phyloP scores from a whole-genome alignment of 2,329 filamentous ascomycete species.

The Penicillium freii region DNA sequence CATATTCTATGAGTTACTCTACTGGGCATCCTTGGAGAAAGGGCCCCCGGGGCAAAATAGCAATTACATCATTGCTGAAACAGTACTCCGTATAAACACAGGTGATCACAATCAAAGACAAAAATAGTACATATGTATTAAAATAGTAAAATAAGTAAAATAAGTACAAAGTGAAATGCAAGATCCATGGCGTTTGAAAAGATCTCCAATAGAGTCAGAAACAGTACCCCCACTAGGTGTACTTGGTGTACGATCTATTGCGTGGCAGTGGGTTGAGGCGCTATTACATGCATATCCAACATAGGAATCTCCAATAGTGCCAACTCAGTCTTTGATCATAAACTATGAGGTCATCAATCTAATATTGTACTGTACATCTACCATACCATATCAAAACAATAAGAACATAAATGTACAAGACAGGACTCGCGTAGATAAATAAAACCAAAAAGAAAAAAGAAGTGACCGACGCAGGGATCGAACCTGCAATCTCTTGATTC shows the following conservation, averaged over 20 bases:
- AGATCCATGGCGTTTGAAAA: neutral
- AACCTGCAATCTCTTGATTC: conserved; percentile 54
- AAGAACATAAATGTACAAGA: neutral
- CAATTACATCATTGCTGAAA: conserved; percentile 13
- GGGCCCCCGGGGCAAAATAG: neutral
- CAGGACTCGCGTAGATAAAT: neutral
- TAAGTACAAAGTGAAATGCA: neutral
- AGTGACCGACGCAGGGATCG: conserved; percentile 43
- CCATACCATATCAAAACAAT: too few relatives aligned
- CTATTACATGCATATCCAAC: neutral
- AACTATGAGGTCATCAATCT: neutral
- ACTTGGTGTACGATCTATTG: neutral
- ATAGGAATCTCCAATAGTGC: neutral
- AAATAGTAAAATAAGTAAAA: neutral
- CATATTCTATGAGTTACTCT: too few relatives aligned
- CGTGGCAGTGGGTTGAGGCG: neutral
- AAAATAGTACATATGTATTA: neutral
- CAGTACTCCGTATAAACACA: neutral
- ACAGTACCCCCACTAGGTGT: neutral
- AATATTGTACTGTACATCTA: too few relatives aligned
- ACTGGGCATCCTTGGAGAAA: neutral
- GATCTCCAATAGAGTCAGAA: neutral
- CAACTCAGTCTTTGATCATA: neutral
- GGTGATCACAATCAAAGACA: neutral
- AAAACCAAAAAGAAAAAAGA: conserved; percentile 8